phyloP scores from a whole-genome alignment of 1,284 basidiomycete genomes.

The Thelephora terrestris region DNA sequence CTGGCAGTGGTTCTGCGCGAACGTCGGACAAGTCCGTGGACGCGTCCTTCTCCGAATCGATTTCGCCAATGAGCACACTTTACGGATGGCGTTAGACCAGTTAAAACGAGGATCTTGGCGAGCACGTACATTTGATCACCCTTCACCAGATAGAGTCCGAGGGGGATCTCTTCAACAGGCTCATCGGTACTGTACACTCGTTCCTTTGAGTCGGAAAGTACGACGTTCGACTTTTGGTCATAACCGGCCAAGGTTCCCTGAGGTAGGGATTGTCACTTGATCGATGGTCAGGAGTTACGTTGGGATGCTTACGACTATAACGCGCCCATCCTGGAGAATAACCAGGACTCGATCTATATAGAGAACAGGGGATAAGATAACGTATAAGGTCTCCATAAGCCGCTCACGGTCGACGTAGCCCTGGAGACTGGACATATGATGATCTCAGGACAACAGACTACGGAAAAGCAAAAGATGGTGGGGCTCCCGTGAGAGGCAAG shows the following conservation, averaged over 20 bases:
- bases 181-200: conserved; percentile 85
- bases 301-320: conserved; percentile 58
- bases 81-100: neutral
- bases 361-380: conserved; percentile 4
- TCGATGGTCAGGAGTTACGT: neutral
- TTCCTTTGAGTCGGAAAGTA: conserved; percentile 85
- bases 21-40: conserved; percentile 72
- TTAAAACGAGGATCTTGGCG: conserved; percentile 3
- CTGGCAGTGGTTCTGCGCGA: conserved; percentile 79
- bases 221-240: conserved; percentile 90
- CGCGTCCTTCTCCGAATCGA: conserved; percentile 81
- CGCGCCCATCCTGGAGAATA: conserved; percentile 84
- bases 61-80: conserved; percentile 84
- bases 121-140: conserved; percentile 89
- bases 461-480: too few relatives aligned
- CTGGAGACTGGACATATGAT: conserved; percentile 70
- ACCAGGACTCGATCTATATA: conserved; percentile 79
- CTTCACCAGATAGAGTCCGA: conserved; percentile 96
- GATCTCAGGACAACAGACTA: neutral
- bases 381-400: neutral
- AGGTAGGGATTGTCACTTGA: conserved; percentile 2
- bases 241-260: conserved; percentile 85
- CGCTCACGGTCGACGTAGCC: conserved; percentile 75
- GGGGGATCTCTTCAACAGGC: conserved; percentile 87
- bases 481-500: too few relatives aligned